A percentile compares a stretch with the other conserved stretches of the same genome.
phyloP scores from a whole-genome alignment of 176 grass and related monocot genomes.

The Aegilops longissima region DNA sequence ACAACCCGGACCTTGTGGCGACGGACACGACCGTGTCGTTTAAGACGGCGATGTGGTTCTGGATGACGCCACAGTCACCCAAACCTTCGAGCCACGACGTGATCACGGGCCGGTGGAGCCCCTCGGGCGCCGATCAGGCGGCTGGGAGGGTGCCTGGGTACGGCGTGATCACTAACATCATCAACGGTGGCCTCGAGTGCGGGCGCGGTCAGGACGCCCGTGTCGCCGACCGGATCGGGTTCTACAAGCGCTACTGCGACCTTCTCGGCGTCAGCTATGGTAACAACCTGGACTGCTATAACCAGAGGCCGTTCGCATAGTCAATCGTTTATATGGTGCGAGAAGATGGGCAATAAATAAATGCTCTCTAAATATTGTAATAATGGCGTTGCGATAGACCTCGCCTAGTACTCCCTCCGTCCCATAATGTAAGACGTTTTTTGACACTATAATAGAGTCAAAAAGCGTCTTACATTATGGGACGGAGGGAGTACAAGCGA shows the following conservation, averaged over 20 bases:
- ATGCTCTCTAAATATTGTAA: no score
- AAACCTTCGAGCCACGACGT: slow-evolving; percentile 59
- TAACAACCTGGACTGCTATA: no score
- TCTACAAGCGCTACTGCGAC: slow-evolving; percentile 52
- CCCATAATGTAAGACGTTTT: no score
- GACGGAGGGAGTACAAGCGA: no score
- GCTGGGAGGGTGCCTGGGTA: slow-evolving; percentile 32
- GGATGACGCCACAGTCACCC: slow-evolving; percentile 35
- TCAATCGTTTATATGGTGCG: no score
- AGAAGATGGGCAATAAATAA: no score
- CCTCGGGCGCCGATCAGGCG: background rate
- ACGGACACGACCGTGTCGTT: slow-evolving; percentile 26
- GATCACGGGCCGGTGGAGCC: slow-evolving; percentile 38
- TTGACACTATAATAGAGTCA: no score
- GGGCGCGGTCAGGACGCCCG: background rate
- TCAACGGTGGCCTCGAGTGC: slow-evolving; percentile 59
- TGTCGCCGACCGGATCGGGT: slow-evolving; percentile 26
- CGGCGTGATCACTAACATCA: slow-evolving; percentile 62
- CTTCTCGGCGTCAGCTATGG: slow-evolving; percentile 19
- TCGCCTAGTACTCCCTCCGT: no score
- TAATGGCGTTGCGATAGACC: no score
- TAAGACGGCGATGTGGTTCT: slow-evolving; percentile 63
- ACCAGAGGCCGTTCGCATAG: no score
- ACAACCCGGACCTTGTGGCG: background rate
- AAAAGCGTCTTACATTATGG: no score